Base-by-base conservation (phyloP, 2,329 filamentous ascomycete species). In the Penicillium sp. region DNA sequence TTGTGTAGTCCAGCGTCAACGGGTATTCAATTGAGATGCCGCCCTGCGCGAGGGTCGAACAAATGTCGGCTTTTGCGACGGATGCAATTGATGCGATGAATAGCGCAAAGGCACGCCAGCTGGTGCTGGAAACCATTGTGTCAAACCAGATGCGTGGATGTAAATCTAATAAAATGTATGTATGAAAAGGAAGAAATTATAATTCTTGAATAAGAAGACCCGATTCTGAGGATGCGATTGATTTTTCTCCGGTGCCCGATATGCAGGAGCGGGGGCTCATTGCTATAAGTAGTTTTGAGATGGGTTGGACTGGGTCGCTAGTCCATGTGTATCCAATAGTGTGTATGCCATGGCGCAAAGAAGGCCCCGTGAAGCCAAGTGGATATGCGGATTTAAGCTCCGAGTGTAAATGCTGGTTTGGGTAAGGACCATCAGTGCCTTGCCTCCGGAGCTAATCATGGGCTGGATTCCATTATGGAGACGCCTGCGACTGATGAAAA, bases 41-140 rank as follows among this genome's bases (percentile, higher is more conserved):
- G 2, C 70, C 69, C 16, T 63, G 63, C 37, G 71, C 60, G n/a
- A 80, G 69, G 3, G 66, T 69, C 13, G 71, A 71, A 63, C 78
- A 80, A 11, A 78, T 77, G 49, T 75, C 67, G 42, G 71, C 71
- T 31, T 62, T 53, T 39, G 60, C 63, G 16, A 66, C 45, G 6
- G 63, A 63, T 37, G 63, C 49, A 25, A 69, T 21, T 19, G 64
- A 50, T n/a, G 58, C 60, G 7, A 67, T 19, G 2, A 56, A 64
- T 23, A 69, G 54, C 27, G 55, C 62, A 3, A 65, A 8, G 25
- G 58, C 52, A 44, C 59, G 59, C 69, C 69, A 69, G 53, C 53
- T 50, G 25, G 55, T 53, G 47, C 27, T 55, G 27, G 50, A 27
- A 31, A 45, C 26, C 65, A 72, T 72, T 44, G 8, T 45, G 8